Conservation (phyloP, 176 grass and related monocot genomes). For the Hyparrhenia diplandra region DNA sequence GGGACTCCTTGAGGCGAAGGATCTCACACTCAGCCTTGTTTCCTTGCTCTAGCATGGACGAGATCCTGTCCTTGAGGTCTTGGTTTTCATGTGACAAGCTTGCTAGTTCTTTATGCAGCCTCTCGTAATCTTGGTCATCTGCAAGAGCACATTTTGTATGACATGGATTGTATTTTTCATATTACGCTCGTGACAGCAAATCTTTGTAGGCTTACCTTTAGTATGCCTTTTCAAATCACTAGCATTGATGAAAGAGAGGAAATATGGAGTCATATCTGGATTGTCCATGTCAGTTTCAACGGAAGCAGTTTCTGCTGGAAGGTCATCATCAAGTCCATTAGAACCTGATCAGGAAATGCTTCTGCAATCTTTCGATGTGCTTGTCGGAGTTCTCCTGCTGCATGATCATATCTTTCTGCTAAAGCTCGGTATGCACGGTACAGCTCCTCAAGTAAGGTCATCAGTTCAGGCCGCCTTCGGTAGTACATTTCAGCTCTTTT, state of each 20-base stretch:
- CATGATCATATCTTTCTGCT: conserved; percentile 86
- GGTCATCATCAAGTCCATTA: conserved; percentile 70
- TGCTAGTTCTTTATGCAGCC: conserved; percentile 64
- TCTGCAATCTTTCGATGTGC: conserved; percentile 76
- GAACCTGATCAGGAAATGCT: conserved; percentile 67
- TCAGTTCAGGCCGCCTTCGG: conserved; percentile 78
- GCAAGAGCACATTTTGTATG: conserved; percentile 11
- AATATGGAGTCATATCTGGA: conserved; percentile 43
- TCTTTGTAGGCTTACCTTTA: conserved; percentile 40
- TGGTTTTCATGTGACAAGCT: conserved; percentile 68
- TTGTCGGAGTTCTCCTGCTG: conserved; percentile 72
- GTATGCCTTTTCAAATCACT: conserved; percentile 31
- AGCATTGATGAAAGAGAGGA: conserved; percentile 36
- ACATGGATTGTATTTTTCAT: conserved; percentile 14
- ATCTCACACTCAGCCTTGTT: conserved; percentile 49
- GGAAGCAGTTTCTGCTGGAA: conserved; percentile 43
- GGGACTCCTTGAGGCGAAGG: conserved; percentile 49
- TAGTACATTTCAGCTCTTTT: conserved; percentile 96
- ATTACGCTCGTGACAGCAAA: background rate
- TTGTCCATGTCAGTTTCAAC: conserved; percentile 38
- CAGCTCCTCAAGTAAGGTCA: conserved; percentile 85
- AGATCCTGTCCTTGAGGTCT: conserved; percentile 60
- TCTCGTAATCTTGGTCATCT: conserved; percentile 54
- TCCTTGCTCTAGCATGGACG: conserved; percentile 34
- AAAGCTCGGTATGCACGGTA: conserved; percentile 84